Base-by-base conservation (phyloP, 306 rosid species). In the Pyrus betulifolia region DNA sequence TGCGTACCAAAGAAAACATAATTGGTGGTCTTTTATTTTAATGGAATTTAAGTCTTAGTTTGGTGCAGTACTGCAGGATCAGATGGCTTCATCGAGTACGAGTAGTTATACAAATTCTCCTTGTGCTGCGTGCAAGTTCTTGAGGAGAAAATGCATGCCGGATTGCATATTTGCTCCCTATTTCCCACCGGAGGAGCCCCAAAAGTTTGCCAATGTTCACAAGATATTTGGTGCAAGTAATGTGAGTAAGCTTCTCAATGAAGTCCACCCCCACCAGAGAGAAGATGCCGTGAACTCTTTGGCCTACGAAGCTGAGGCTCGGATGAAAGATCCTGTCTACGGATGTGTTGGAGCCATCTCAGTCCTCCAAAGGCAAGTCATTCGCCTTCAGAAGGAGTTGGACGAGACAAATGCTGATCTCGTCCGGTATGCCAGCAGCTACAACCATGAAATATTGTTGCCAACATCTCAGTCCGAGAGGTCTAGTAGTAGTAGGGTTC, bases 141-240 rank as follows among this genome's bases (percentile, higher is more conserved):
- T 93, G 42, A 82, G 98, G 66, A 82, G 97, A 67, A 93, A 91
- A 79, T 93, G 98, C 86, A 82, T 84, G 82, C 90, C 92, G 1
- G 93, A 87, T 40, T 93, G 98, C 82, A 80, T 90, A 0, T 93
- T 91, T 33, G 96, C 96, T 0, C 93, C 97, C 9, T 93, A 91
- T 77, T 93, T 93, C 57, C 96, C 98, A 11, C 90, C 97, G 11
- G 96, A 91, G 67, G 97, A 91, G 87, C 96, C 97, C 1, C 92
- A 89, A 17, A 94, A 94, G 66, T 94, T 93, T 61, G 90, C 89
- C 1, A 91, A 88, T 27, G 98, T 93, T 19, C 98, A 93, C 88
- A 93, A 91, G 74, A 91, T 91, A 40, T 93, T 93, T 71, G 98
- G 98, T 3, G 98, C 98, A 10, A 93, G 97, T 86, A 93, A 93